These are phyloP conservation scores for Sungouiozyma ichnusensis DNA, from an alignment of 805 yeast species.

Conservation along the genomic window DNA sequence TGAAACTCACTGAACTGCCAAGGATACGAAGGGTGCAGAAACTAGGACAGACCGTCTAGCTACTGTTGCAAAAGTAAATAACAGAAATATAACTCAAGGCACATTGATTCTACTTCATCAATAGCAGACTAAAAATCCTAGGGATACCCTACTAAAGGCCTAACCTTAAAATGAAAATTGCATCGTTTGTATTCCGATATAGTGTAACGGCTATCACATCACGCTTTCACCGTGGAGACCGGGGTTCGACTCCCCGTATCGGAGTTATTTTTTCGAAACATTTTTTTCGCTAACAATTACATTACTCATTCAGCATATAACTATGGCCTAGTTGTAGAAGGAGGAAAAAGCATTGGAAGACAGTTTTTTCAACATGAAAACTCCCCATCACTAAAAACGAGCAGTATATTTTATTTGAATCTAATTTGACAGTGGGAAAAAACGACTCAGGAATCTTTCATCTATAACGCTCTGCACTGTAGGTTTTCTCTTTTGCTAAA, in stretches of 20 bases:
- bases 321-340: too few relatives aligned
- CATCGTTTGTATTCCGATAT: slow-evolving; percentile 12
- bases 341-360: too few relatives aligned
- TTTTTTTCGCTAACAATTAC: background rate
- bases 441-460: background rate
- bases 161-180: too few relatives aligned
- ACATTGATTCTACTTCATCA: too few relatives aligned
- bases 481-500: background rate
- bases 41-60: too few relatives aligned
- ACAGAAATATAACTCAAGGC: too few relatives aligned
- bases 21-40: too few relatives aligned
- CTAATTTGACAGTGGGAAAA: background rate
- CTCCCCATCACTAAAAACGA: background rate
- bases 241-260: slow-evolving; percentile 12
- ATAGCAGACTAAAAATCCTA: too few relatives aligned
- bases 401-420: background rate
- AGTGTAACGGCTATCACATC: slow-evolving; percentile 24
- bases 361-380: too few relatives aligned
- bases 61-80: too few relatives aligned
- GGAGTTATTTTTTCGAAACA: slow-evolving; percentile 4
- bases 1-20: too few relatives aligned
- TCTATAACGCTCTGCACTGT: background rate
- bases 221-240: slow-evolving; percentile 12
- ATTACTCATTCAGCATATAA: background rate
- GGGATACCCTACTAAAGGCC: too few relatives aligned